phyloP scores from a whole-genome alignment of 1,139 yeast genomes.

The Kurtzmaniella quercitrusa region DNA sequence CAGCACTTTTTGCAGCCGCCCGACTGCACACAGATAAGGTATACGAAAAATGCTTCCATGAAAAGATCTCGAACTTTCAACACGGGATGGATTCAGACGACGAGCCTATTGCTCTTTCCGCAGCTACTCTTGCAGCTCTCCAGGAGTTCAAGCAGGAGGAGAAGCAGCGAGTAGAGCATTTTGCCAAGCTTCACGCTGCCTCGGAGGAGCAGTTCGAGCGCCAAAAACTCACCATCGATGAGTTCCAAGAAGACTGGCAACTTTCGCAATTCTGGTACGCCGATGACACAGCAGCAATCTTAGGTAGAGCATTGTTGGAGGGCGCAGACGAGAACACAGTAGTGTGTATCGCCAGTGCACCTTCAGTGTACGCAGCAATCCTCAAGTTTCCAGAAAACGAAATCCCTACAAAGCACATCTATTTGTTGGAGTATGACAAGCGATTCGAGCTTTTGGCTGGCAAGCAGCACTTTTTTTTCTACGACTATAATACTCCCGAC shows the following conservation, averaged over 20 bases:
- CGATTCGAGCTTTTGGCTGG: constrained; percentile 75
- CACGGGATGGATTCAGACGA: constrained; percentile 33
- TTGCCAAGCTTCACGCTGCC: constrained; percentile 49
- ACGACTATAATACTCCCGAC: constrained; percentile 71
- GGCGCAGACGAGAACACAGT: constrained; percentile 72
- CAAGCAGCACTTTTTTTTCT: constrained; percentile 57
- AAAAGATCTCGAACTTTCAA: neutral
- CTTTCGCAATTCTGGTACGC: constrained; percentile 87
- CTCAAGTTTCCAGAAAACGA: constrained; percentile 45
- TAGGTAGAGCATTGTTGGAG: constrained; percentile 67
- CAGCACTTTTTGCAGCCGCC: neutral
- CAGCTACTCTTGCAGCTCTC: constrained; percentile 73
- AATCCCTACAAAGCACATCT: constrained; percentile 64
- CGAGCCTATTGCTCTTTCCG: constrained; percentile 50
- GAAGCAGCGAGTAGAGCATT: constrained; percentile 51
- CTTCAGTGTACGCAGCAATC: constrained; percentile 86
- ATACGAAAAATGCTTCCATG: neutral
- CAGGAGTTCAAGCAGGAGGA: constrained; percentile 71
- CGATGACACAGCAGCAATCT: constrained; percentile 62
- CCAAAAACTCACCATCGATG: constrained; percentile 43
- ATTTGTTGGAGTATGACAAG: constrained; percentile 71
- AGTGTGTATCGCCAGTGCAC: constrained; percentile 79
- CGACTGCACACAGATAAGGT: neutral
- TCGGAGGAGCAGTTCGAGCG: constrained; percentile 54
- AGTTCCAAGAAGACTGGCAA: constrained; percentile 90